phyloP scores from a whole-genome alignment of 2,329 filamentous ascomycete genomes.

The Lachnellula arida region DNA sequence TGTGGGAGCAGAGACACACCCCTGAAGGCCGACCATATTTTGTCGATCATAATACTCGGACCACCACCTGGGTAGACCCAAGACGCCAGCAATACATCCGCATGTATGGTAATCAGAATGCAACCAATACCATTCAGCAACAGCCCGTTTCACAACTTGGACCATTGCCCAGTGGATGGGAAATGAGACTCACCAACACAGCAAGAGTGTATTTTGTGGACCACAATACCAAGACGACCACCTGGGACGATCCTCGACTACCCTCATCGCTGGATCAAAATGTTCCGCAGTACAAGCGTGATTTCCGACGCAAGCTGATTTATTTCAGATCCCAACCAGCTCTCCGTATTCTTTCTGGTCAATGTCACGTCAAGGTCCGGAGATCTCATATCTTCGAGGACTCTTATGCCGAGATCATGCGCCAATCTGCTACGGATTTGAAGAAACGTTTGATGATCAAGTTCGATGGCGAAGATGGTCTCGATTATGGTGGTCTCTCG shows the following conservation, averaged over 20 bases:
- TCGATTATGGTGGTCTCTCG: conserved; percentile 96
- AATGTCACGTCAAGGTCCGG: conserved; percentile 97
- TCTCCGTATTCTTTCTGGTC: conserved; percentile 88
- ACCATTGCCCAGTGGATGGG: conserved; percentile 93
- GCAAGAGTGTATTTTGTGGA: conserved; percentile 98
- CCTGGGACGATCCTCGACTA: conserved; percentile 94
- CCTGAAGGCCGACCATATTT: conserved; percentile 95
- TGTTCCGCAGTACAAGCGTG: conserved; percentile 98
- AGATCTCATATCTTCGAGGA: conserved; percentile 98
- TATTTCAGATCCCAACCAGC: conserved; percentile 99
- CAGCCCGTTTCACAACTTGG: conserved; percentile 96
- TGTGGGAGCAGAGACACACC: conserved; percentile 95
- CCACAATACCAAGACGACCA: conserved; percentile 99
- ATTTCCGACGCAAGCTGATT: conserved; percentile 95
- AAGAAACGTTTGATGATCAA: conserved; percentile 99
- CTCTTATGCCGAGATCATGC: conserved; percentile 96
- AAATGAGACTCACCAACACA: conserved; percentile 98
- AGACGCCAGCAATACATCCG: conserved; percentile 96
- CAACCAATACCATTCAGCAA: conserved; percentile 86
- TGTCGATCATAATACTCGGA: conserved; percentile 96
- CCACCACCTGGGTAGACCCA: conserved; percentile 97
- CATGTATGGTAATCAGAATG: conserved; percentile 90
- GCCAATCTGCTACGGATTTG: conserved; percentile 88
- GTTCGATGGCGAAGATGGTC: conserved; percentile 95
- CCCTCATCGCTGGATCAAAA: conserved; percentile 97